These are phyloP conservation scores for Porogramme epimiltina DNA, from an alignment of 1,284 basidiomycete genomes.

Conservation along the genomic window DNA sequence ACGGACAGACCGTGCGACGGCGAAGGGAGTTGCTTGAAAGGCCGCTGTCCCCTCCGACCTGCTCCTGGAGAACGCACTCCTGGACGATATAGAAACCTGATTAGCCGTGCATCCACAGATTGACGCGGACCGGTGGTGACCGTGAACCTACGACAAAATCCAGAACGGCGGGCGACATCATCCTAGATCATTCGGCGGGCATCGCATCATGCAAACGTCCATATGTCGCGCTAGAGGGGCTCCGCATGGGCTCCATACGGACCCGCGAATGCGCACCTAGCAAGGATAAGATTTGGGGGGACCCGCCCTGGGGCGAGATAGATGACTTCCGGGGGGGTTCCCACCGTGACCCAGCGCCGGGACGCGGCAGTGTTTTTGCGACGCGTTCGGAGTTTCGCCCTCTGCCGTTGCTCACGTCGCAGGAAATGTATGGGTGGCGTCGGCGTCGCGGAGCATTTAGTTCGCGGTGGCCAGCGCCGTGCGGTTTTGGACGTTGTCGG, in stretches of 20 bases:
- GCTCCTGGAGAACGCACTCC: no score
- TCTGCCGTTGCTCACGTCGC: no score
- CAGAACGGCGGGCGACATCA: no score
- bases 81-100: no score
- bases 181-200: background rate
- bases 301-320: background rate
- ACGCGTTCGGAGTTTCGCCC: background rate
- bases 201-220: constrained; percentile 10
- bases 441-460: no score
- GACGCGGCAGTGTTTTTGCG: background rate
- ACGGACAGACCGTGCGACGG: no score
- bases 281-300: background rate
- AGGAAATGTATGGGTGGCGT: no score
- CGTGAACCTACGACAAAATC: constrained; percentile 4
- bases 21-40: no score
- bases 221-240: constrained; percentile 10
- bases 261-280: background rate
- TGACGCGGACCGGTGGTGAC: background rate
- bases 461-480: no score
- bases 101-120: no score
- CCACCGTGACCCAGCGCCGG: background rate
- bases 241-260: background rate
- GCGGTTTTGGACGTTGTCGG: no score
- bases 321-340: background rate
- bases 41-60: no score